Base-by-base conservation (phyloP, 1,139 yeast species). In the Yueomyces sp. region DNA sequence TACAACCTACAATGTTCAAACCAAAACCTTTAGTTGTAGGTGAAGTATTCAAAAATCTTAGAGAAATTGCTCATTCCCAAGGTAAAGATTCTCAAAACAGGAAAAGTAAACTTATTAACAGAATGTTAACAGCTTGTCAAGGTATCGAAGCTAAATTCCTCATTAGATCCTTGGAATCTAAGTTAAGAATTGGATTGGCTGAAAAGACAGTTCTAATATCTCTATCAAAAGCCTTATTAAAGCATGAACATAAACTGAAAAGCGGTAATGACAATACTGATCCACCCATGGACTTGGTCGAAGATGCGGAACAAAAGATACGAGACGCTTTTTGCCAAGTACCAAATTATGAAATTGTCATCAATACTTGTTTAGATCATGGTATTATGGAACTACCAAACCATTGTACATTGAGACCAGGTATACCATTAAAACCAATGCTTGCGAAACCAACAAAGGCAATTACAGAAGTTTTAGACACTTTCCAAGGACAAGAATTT, bases 361-460 rank as follows among this genome's bases (percentile, higher is more conserved):
- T 91, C 42, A 69, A 72, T 8, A 73, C 76, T 1, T 80, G 89
- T 2, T 63, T 82, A 47, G 68, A 78, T 34, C 60, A 75, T 54
- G 97, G 97, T 0, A 70, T 89, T 3, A 64, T 69, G 51, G 69
- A 80, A 39, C 60, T 91, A 35, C 67, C 74, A 38, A 80, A 81
- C 9, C 76, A 81, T 51, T 79, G 94, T 54, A 78, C 77, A 39
- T 66, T 91, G 46, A 78, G 81, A 7, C 96, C 98, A 0, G 97
- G 98, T 1, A 78, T 93, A 12, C 99, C 99, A 1, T 69, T 91
- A 53, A 89, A 89, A 57, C 98, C 99, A 0, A 91, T 91, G 98
- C 73, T 91, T 55, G 99, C 99, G 4, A 91, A 91, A 59, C 98
- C 99, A 1, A 89, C 98, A 0, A 91, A 91, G 56, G 76, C 96